These are phyloP conservation scores for Pichia ethanolica DNA, from an alignment of 805 yeast genomes.

Conservation along the genomic window DNA sequence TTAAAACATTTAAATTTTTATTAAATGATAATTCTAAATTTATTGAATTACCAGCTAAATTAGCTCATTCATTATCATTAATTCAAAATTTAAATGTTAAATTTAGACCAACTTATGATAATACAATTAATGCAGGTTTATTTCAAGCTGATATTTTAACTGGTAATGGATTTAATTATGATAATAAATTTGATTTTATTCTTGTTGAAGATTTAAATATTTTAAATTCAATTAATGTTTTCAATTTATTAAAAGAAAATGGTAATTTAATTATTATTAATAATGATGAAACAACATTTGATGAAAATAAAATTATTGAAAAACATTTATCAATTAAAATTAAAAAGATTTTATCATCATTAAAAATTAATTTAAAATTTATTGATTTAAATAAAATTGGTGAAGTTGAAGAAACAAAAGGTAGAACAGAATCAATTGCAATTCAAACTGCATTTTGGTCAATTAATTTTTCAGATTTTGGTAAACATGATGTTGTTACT, in stretches of 20 bases:
- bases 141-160: constrained; percentile 55
- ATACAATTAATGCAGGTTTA: constrained; percentile 62
- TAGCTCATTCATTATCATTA: constrained; percentile 65
- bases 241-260: constrained; percentile 47
- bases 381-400: constrained; percentile 59
- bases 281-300: constrained; percentile 31
- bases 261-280: constrained; percentile 47
- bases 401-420: constrained; percentile 63
- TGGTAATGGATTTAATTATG: constrained; percentile 23
- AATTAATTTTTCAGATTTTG: constrained; percentile 51
- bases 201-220: constrained; percentile 55
- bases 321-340: constrained; percentile 46
- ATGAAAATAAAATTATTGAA: constrained; percentile 39
- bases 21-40: constrained; percentile 56
- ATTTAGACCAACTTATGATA: constrained; percentile 65
- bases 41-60: constrained; percentile 49
- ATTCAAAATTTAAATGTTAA: constrained; percentile 45
- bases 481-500: constrained; percentile 58
- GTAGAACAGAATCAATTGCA: constrained; percentile 68
- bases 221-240: constrained; percentile 52
- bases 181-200: constrained; percentile 56
- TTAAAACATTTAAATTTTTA: constrained; percentile 52
- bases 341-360: constrained; percentile 46
- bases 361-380: constrained; percentile 44
- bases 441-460: constrained; percentile 79